Base-by-base conservation (phyloP, 2,329 filamentous ascomycete genomes). In the Chrysoporthe cubensis region DNA sequence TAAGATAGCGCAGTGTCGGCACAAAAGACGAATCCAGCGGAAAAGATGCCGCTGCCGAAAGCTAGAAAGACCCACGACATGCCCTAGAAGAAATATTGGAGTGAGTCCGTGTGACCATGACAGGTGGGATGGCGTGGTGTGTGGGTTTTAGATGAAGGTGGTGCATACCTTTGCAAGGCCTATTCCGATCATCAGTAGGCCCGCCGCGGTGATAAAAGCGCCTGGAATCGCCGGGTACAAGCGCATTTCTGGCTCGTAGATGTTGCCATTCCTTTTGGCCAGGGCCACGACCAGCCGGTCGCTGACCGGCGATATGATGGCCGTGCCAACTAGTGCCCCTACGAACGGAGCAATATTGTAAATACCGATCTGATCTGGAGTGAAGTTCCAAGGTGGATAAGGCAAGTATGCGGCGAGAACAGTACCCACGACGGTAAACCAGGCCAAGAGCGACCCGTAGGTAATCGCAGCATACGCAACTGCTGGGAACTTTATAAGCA, bases 231-330 rank as follows among this genome's bases (percentile, higher is more conserved):
- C 66, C 14, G 71, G 70, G 54, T 73, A 81, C 6, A 82, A 70
- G 1, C 80, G 76, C 76, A 81, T 82, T 63, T 83, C 81, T 0
- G 81, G 79, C 69, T 82, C 80, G 61, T 79, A 81, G 14, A 79
- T 75, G 7, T 80, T 80, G 1, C 74, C 74, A 7, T 81, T 81
- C 1, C 76, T 73, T 21, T 73, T 74, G 0, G 81, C 73, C 14
- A 80, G 74, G 62, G 74, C 74, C 8, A 80, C 44, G 44, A 81
- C 79, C 0, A 75, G 77, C 70, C 73, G 73, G 66, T 83, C 81
- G 1, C 78, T 78, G 2, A 81, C 56, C 2, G 77, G 74, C 0
- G 79, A 78, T 1, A 78, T 79, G 32, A 79, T 77, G 2, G 80
- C 40, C 0, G 74, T 72, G 2, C 78, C 80, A 8, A 81, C 71